phyloP scores from a whole-genome alignment of 1,284 basidiomycete species.

The Papiliotrema terrestris region DNA sequence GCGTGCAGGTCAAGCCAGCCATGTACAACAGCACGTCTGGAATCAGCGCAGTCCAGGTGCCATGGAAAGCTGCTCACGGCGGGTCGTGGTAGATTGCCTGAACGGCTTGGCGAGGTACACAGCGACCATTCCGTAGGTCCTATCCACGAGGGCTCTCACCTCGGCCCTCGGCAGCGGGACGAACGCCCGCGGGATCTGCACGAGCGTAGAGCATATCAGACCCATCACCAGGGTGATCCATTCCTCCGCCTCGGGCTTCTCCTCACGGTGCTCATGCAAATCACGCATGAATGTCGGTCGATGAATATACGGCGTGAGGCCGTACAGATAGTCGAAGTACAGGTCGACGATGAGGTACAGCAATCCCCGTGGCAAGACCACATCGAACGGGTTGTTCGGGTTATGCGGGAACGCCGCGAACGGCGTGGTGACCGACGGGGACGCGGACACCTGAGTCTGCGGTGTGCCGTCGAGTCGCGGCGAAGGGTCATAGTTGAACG shows the following conservation, averaged over 20 bases:
- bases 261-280: conserved; percentile 68
- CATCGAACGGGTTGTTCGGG: conserved; percentile 38
- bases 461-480: not conserved
- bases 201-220: conserved; percentile 73
- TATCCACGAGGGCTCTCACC: conserved; percentile 28
- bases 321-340: conserved; percentile 85
- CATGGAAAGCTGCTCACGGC: not conserved
- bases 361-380: conserved; percentile 33
- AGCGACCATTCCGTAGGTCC: conserved; percentile 8
- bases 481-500: not conserved
- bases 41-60: too few species aligned
- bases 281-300: conserved; percentile 78
- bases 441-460: conserved; percentile 2
- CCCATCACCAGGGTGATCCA: conserved; percentile 84
- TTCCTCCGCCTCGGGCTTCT: conserved; percentile 62
- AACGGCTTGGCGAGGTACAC: not conserved
- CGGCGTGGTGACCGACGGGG: conserved; percentile 4
- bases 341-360: conserved; percentile 62
- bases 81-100: not conserved
- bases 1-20: not conserved
- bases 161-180: conserved; percentile 31
- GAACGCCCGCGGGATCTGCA: conserved; percentile 48
- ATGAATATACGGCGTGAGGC: conserved; percentile 61
- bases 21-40: not conserved
- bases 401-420: conserved; percentile 8